Base-by-base conservation (phyloP, 108 stramenopile species). In the Pseudonitzschia pungens region DNA sequence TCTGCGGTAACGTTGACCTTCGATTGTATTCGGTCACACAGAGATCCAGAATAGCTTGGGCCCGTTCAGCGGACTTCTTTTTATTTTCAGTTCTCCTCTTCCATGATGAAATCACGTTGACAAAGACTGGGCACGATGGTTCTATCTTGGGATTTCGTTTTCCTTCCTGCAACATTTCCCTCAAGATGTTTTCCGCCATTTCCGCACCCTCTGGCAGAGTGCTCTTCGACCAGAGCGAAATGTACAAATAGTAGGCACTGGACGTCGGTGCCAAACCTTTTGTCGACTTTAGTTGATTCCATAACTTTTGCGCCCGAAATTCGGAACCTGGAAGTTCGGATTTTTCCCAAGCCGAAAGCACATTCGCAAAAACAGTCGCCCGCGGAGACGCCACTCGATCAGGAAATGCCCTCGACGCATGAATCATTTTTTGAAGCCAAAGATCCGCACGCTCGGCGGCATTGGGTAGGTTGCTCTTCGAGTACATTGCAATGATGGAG, bases 381-480 rank as follows among this genome's bases (percentile, higher is more conserved):
- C 76, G 76, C 8, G 76, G 76, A 41, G 58, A 22, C 7, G 27
- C 26, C 50, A 58, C 71, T 44, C 9, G 28, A 21, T 51, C 42
- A 4, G 68, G 50, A 68, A 63, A 15, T 14, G 36, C 10, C 14
- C 60, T 27, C 12, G 64, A 60, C 18, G 36, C 12, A 40, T 32
- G 0, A n/a, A 64, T 29, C 77, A 78, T 78, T 42, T 72, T 52
- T 54, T 54, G 57, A 45, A 78, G 42, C 77, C 77, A 78, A 78
- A 68, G 52, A 27, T 78, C 77, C 11, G 77, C 71, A 16, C 72
- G 67, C 29, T 68, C 58, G 36, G 77, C 55, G 24, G 77, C 71
- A 70, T 60, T 41, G 2, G 32, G 60, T n/a, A 63, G 10, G 10
- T 63, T 48, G n/a, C 60, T 70, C 22, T 56, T 63, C 27, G 67